These are phyloP conservation scores for Citrullus amarus DNA, from an alignment of 306 rosid species.

Conservation along the genomic window DNA sequence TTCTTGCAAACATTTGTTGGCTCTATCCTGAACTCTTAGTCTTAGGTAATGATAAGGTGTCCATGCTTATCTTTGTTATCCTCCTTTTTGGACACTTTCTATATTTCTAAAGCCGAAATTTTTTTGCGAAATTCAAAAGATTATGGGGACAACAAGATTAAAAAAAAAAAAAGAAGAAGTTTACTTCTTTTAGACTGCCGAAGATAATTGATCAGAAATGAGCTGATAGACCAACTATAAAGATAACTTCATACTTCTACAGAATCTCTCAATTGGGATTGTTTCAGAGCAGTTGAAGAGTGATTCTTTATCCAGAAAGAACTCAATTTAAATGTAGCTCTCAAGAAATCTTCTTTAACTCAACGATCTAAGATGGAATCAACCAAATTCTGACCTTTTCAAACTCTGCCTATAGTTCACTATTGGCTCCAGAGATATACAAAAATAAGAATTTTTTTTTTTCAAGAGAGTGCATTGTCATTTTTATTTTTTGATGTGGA, in stretches of 20 bases:
- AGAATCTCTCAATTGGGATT: not conserved
- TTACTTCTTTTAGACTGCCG: not conserved
- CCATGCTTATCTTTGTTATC: conserved; percentile 32
- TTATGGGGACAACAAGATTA: not conserved
- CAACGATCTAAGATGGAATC: not conserved
- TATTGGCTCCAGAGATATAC: not conserved
- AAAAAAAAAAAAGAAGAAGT: not conserved
- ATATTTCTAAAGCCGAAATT: conserved; percentile 38
- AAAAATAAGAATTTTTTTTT: not conserved
- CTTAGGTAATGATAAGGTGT: conserved; percentile 3
- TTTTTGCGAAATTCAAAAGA: not conserved
- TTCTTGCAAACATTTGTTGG: not conserved
- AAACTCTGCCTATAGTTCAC: not conserved
- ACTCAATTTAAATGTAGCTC: not conserved
- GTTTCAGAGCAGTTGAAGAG: not conserved
- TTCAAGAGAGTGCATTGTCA: not conserved
- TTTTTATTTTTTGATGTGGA: not conserved
- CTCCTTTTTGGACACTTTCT: conserved; percentile 35
- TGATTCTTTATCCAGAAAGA: not conserved
- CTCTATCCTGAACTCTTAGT: not conserved
- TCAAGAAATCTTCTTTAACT: not conserved
- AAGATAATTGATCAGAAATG: not conserved
- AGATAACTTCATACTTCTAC: not conserved
- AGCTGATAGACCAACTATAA: not conserved
- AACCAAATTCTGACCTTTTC: not conserved